phyloP scores from a whole-genome alignment of 441 rosid species.

The Manihot esculenta region DNA sequence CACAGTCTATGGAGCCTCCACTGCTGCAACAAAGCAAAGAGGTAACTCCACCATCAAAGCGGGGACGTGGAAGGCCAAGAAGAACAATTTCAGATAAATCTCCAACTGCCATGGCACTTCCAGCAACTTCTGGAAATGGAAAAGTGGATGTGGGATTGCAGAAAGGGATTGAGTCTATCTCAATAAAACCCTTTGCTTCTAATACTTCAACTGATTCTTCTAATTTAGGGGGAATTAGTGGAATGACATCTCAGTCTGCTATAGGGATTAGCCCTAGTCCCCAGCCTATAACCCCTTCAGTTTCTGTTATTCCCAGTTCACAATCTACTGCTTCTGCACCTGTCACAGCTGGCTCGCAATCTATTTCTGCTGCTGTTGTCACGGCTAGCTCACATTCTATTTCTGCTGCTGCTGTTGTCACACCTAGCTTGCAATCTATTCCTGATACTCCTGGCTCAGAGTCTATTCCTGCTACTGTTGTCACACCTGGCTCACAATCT shows the following conservation, averaged over 20 bases:
- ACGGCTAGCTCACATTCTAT: background rate
- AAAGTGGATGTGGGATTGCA: constrained; percentile 39
- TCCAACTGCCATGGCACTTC: constrained; percentile 32
- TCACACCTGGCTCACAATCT: constrained; percentile 10
- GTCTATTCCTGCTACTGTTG: background rate
- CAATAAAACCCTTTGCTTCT: constrained; percentile 30
- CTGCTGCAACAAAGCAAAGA: constrained; percentile 47
- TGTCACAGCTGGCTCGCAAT: background rate
- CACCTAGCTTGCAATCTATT: background rate
- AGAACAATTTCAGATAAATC: constrained; percentile 52
- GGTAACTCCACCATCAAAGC: constrained; percentile 72
- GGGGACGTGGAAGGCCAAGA: constrained; percentile 98
- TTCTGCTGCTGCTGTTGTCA: background rate
- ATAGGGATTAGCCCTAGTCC: constrained; percentile 30
- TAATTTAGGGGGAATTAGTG: constrained; percentile 26
- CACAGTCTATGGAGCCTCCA: constrained; percentile 25
- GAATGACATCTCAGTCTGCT: constrained; percentile 22
- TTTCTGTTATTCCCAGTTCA: constrained; percentile 35
- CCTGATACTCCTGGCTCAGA: no score
- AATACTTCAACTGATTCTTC: constrained; percentile 31
- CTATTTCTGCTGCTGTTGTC: constrained; percentile 19
- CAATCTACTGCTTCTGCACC: constrained; percentile 30
- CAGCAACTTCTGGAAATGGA: constrained; percentile 37
- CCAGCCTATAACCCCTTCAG: constrained; percentile 35
- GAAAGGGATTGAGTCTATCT: constrained; percentile 39